Percentiles rank a stretch among this genome's conserved stretches.
Conservation (phyloP, 2,329 filamentous ascomycete species). For the Macrophomina tecta region DNA sequence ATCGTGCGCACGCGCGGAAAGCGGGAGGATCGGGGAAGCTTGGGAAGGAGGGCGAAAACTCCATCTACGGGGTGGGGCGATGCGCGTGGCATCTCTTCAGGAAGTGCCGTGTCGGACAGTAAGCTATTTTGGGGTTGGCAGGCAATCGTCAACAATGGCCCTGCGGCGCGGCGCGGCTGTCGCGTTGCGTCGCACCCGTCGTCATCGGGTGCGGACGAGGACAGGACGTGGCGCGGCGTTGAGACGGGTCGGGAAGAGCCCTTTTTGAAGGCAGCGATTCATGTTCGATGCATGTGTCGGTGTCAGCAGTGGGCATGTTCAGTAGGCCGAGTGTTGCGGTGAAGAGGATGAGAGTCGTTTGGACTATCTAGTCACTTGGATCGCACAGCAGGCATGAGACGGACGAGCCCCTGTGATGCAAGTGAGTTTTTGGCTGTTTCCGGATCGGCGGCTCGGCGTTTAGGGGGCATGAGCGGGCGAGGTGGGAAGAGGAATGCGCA, state of each 20-base stretch:
- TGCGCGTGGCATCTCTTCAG: not conserved
- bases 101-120: not conserved
- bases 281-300: not conserved
- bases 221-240: not conserved
- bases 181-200: not conserved
- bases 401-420: not conserved
- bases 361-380: not conserved
- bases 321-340: not conserved
- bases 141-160: not conserved
- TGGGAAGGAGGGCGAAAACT: not conserved
- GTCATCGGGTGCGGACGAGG: not conserved
- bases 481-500: not conserved
- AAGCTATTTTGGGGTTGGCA: not conserved
- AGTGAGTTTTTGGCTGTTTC: not conserved
- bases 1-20: not conserved
- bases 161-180: no score
- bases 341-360: conserved; percentile 4
- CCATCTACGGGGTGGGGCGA: not conserved
- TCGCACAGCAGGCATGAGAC: not conserved
- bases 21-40: not conserved
- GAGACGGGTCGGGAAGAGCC: not conserved
- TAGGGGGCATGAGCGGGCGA: not conserved
- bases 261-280: not conserved
- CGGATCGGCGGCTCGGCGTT: conserved; percentile 18
- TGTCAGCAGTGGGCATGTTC: not conserved